phyloP scores from a whole-genome alignment of 2,329 filamentous ascomycete species.

The Tolypocladium cylindrosporum region DNA sequence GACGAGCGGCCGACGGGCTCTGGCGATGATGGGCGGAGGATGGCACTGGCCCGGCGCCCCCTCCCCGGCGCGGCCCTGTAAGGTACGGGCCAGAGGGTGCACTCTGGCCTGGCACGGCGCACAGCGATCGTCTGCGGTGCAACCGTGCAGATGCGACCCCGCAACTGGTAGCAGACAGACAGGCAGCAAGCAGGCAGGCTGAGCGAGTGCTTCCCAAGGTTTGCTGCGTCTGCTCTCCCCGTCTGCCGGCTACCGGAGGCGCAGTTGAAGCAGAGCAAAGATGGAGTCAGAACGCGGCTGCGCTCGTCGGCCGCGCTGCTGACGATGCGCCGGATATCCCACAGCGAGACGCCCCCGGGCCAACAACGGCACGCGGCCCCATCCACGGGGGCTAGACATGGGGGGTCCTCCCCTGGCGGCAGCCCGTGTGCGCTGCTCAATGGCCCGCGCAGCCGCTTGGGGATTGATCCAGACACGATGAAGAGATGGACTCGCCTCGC shows the following conservation, averaged over 20 bases:
- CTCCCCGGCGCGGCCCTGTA: background rate
- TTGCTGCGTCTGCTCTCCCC: background rate
- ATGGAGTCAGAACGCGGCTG: background rate
- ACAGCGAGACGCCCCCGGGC: background rate
- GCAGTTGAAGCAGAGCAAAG: background rate
- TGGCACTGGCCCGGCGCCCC: background rate
- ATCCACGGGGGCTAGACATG: background rate
- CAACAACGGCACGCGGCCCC: background rate
- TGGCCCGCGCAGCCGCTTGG: background rate
- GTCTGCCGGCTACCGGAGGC: background rate
- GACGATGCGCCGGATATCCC: background rate
- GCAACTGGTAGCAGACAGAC: constrained; percentile 4
- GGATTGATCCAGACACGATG: background rate
- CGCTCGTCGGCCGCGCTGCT: background rate
- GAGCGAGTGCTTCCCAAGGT: background rate
- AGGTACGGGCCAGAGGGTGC: constrained; percentile 1
- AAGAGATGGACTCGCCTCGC: background rate
- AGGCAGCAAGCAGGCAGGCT: background rate
- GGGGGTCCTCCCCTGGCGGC: background rate
- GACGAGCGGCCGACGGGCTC: background rate
- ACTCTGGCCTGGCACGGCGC: background rate
- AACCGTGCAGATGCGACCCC: constrained; percentile 7
- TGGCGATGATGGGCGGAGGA: background rate
- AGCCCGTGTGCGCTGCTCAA: background rate
- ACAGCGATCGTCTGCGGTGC: constrained; percentile 6